Evolutionary conservation across 2,329 filamentous ascomycete genomes (phyloP).

Genomic region (Cercospora nicotianae): DNA sequence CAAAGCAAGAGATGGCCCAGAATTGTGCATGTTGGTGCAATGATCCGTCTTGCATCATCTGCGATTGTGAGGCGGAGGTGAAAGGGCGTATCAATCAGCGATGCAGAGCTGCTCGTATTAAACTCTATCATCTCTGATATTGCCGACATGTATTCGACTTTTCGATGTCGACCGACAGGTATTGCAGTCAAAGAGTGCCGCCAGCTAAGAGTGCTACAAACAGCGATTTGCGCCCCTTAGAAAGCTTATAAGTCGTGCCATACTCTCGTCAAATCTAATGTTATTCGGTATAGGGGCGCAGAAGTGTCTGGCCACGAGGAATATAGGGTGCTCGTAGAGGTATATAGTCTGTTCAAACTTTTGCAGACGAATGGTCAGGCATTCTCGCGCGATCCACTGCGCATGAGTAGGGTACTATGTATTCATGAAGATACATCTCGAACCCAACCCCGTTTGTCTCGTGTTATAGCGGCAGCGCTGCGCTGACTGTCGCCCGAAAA

Average conservation of each 20-base stretch:
- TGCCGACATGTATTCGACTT: neutral
- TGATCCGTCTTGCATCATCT: neutral
- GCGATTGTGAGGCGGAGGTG: neutral
- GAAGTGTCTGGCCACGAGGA: neutral
- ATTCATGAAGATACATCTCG: neutral
- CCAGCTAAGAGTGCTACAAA: neutral
- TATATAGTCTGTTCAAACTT: neutral
- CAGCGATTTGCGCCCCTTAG: neutral
- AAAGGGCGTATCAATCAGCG: neutral
- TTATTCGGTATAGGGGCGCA: neutral
- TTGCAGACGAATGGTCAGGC: neutral
- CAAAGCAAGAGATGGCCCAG: neutral
- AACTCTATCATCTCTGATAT: neutral
- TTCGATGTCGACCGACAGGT: neutral
- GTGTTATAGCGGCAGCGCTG: neutral
- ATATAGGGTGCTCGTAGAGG: neutral
- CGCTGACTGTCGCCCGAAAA: neutral
- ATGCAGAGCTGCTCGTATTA: neutral
- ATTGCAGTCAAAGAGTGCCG: neutral
- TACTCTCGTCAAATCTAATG: neutral
- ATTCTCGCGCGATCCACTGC: neutral
- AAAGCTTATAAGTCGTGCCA: neutral
- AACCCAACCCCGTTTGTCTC: neutral
- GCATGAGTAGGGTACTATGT: neutral
- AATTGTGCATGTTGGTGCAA: neutral